Percentiles rank a stretch among this genome's conserved stretches.
Evolutionary conservation across 1,139 yeast species (phyloP).

Genomic region (Eremothecium cymbalariae): DNA sequence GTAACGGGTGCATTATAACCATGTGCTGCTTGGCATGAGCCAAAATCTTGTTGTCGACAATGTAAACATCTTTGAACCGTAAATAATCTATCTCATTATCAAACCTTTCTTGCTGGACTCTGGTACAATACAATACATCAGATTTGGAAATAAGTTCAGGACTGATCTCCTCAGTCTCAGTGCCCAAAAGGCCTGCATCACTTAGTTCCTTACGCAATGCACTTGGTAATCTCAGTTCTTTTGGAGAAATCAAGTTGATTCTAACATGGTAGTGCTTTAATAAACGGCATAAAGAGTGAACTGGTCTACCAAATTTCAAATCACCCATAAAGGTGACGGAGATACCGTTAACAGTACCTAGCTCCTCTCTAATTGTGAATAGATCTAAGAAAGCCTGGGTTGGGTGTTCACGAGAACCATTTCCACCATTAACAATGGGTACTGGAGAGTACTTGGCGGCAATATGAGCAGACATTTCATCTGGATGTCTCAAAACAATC

Average conservation of each 20-base stretch:
- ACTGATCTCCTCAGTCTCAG: conserved; percentile 69
- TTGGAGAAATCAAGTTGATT: conserved; percentile 86
- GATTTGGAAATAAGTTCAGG: conserved; percentile 79
- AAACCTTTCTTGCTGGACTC: conserved; percentile 97
- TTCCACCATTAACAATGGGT: conserved; percentile 96
- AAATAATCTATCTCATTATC: conserved; percentile 66
- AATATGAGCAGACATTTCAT: conserved; percentile 80
- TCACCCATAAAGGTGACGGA: conserved; percentile 99
- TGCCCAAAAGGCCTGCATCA: conserved; percentile 57
- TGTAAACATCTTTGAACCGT: conserved; percentile 82
- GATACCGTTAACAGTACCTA: conserved; percentile 96
- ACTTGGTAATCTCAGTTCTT: conserved; percentile 75
- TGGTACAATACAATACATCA: conserved; percentile 94
- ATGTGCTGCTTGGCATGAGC: conserved; percentile 93
- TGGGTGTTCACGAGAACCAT: conserved; percentile 96
- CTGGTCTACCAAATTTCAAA: conserved; percentile 96
- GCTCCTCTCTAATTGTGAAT: conserved; percentile 97
- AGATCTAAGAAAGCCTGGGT: conserved; percentile 96
- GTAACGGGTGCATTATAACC: conserved; percentile 99
- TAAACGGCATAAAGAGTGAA: conserved; percentile 88
- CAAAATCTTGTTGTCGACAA: conserved; percentile 86
- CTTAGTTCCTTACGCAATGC: conserved; percentile 58
- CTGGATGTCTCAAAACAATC: conserved; percentile 93
- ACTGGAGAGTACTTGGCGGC: conserved; percentile 97
- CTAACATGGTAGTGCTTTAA: conserved; percentile 89